phyloP scores from a whole-genome alignment of 179 eudicot genomes.

The Silene coronaria region DNA sequence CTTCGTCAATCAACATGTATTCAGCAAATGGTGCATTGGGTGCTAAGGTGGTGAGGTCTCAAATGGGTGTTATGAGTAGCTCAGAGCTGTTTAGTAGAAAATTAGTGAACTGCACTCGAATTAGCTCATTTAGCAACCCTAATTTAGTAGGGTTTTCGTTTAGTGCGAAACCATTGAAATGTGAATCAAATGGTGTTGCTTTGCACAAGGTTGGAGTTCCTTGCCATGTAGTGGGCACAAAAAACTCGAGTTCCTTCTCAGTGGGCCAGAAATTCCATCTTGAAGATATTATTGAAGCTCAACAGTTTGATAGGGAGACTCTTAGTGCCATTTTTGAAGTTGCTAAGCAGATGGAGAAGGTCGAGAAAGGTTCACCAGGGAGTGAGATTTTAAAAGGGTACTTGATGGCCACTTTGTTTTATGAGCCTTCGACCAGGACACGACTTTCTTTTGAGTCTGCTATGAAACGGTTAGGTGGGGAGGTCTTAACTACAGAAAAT shows the following conservation, averaged over 20 bases:
- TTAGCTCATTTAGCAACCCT: constrained; percentile 17
- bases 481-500: constrained; percentile 95
- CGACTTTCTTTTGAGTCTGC: constrained; percentile 98
- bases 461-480: constrained; percentile 95
- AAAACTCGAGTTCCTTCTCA: constrained; percentile 26
- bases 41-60: constrained; percentile 22
- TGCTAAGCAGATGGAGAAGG: constrained; percentile 79
- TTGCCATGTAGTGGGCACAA: constrained; percentile 43
- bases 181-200: constrained; percentile 14
- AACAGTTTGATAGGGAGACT: constrained; percentile 80
- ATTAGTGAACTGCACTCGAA: constrained; percentile 7
- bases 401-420: constrained; percentile 91
- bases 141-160: constrained; percentile 9
- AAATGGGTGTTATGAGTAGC: constrained; percentile 18
- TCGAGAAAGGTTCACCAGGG: constrained; percentile 64
- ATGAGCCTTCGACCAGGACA: constrained; percentile 97
- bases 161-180: constrained; percentile 15
- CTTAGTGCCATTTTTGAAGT: constrained; percentile 81
- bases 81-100: constrained; percentile 20
- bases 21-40: constrained; percentile 27
- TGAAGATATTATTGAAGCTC: constrained; percentile 79
- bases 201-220: constrained; percentile 20
- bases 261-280: constrained; percentile 67
- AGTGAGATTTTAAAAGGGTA: constrained; percentile 80
- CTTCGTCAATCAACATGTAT: constrained; percentile 38